Evolutionary conservation across 2,329 filamentous ascomycete genomes (phyloP), one percentile per base, ranked within the genome.

Genomic region (Neopestalotiopsis rosae): DNA sequence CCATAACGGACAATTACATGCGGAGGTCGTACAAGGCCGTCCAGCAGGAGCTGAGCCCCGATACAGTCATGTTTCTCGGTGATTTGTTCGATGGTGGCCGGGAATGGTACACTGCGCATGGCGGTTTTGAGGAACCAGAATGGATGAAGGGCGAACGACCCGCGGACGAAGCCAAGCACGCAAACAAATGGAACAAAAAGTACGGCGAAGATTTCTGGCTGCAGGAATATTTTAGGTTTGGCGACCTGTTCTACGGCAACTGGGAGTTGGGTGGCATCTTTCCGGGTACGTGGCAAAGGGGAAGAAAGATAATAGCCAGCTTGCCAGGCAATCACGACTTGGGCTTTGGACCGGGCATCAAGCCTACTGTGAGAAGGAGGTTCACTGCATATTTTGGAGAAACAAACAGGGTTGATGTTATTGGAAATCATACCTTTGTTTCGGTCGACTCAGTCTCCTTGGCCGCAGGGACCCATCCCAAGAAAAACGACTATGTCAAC

Each of bases 361-460:
- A 97, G 77, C 78, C 91, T 9, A 86, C 92, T 0, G 94, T 97
- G 42, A 89, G 95, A 65, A 87, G 96, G 74, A 87, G 96, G 17
- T 99, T 98, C 79, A 89, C 92, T 75, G 89, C 91, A 3, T 97
- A 91, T 77, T 98, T 99, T 81, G 96, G 96, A 4, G 91, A 96
- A 67, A 89, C 91, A n/a, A 98, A 98, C 79, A 87, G 94, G 9
- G 90, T 99, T 24, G 94, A 98, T 78, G 87, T 98, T 5, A 87
- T 98, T 66, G 96, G 94, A 13, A 99, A 99, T 77, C 96, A 99
- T 79, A 97, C 94, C 0, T 94, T 99, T 77, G 93, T 99, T 24
- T 97, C 94, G 0, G 87, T 99, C 7, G 96, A 99, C 78, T 89
- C 92, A 0, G 91, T 97, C 4, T 98, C 95, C 0, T 81, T 98